Percentiles rank a stretch among this genome's conserved stretches.
These are phyloP conservation scores for Pseudopyrenochaeta lycopersici DNA, from an alignment of 2,329 filamentous ascomycete species.

Conservation along the genomic window DNA sequence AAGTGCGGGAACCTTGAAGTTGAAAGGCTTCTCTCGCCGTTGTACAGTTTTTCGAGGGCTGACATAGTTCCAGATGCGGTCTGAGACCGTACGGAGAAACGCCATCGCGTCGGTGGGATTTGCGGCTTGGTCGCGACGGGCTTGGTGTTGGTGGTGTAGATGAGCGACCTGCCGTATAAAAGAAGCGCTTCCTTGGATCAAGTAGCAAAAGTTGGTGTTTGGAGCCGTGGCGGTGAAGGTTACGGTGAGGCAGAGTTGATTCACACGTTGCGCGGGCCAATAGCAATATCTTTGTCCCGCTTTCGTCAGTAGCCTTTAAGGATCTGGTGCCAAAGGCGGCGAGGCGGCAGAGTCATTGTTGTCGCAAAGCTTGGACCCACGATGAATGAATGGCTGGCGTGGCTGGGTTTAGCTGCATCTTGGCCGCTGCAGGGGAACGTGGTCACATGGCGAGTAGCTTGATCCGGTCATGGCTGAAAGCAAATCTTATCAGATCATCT, in stretches of 20 bases:
- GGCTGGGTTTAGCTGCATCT: constrained; percentile 16
- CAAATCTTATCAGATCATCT: constrained; percentile 41
- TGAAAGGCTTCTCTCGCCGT: constrained; percentile 49
- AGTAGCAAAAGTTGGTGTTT: neutral
- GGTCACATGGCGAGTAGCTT: constrained; percentile 10
- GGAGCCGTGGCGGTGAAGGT: constrained; percentile 19
- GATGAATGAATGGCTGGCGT: constrained; percentile 9
- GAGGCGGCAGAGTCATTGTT: constrained; percentile 29
- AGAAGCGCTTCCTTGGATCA: no score
- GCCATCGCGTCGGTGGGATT: constrained; percentile 30
- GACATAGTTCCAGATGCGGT: constrained; percentile 53
- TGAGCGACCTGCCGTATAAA: neutral
- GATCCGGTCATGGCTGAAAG: no score
- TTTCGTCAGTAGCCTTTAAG: constrained; percentile 8
- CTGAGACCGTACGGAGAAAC: constrained; percentile 43
- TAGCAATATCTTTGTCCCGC: constrained; percentile 19
- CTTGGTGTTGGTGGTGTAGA: neutral
- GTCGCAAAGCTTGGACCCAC: constrained; percentile 9
- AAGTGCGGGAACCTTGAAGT: constrained; percentile 47
- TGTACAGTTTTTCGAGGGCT: constrained; percentile 53
- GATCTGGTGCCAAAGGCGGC: constrained; percentile 19
- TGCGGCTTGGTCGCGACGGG: neutral
- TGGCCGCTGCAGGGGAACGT: constrained; percentile 15
- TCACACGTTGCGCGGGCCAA: constrained; percentile 9
- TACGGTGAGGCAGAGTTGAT: constrained; percentile 20